Percentiles rank a stretch among this genome's conserved stretches.
Evolutionary conservation across 2,329 filamentous ascomycete genomes (phyloP).

Genomic region (Aspergillus latus): DNA sequence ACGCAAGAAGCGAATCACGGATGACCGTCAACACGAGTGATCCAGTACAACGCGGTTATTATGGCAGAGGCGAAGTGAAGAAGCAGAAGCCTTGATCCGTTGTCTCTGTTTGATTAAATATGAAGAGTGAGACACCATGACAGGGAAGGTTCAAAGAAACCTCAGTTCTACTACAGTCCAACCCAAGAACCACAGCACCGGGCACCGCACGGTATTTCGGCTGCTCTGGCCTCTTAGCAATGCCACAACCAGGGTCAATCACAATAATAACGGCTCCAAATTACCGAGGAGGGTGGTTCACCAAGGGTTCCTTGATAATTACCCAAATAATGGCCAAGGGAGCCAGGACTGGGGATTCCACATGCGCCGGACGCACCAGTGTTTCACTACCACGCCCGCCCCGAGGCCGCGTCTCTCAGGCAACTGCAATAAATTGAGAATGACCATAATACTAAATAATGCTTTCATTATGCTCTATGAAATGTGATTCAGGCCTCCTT

Average conservation of each 20-base stretch:
- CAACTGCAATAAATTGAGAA: constrained; percentile 12
- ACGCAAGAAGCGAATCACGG: constrained; percentile 19
- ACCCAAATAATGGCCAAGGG: constrained; percentile 5
- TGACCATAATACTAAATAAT: not conserved
- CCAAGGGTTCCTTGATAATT: constrained; percentile 1
- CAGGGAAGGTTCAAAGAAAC: not conserved
- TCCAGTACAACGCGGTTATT: not conserved
- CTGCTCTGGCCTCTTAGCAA: constrained; percentile 1
- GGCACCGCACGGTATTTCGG: constrained; percentile 7
- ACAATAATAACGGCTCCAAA: constrained; percentile 5
- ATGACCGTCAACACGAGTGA: constrained; percentile 1
- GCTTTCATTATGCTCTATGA: constrained; percentile 5
- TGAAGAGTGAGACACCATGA: not conserved
- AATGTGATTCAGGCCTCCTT: not conserved
- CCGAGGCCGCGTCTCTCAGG: constrained; percentile 20
- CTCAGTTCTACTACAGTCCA: not conserved
- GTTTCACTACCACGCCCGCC: constrained; percentile 22
- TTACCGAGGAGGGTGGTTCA: not conserved
- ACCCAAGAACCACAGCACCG: not conserved
- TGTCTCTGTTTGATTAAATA: constrained; percentile 2
- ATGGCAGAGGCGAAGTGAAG: not conserved
- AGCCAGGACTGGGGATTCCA: constrained; percentile 17
- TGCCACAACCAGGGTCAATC: not conserved
- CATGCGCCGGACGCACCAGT: constrained; percentile 23
- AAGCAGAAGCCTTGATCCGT: not conserved